These are phyloP conservation scores for Pythium utonaiense DNA, from an alignment of 352 stramenopile genomes.

Conservation along the genomic window DNA sequence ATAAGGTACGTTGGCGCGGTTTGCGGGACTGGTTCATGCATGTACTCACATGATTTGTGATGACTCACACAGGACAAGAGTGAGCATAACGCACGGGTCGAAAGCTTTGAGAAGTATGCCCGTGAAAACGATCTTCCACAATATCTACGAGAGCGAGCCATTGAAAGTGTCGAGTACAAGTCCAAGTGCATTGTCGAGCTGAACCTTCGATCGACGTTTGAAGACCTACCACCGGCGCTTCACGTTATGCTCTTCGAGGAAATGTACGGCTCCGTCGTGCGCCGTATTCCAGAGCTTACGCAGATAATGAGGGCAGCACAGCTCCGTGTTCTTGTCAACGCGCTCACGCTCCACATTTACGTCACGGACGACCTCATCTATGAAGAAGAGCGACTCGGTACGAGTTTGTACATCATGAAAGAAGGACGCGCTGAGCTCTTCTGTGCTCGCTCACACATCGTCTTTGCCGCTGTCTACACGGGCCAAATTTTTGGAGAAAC, in stretches of 20 bases:
- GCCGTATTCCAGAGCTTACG: constrained; percentile 32
- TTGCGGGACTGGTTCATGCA: no score
- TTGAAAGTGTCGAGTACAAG: constrained; percentile 54
- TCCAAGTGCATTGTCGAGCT: constrained; percentile 48
- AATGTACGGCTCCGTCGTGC: constrained; percentile 42
- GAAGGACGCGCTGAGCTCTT: constrained; percentile 44
- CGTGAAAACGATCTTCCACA: constrained; percentile 40
- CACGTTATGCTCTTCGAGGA: constrained; percentile 42
- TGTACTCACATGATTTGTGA: background rate
- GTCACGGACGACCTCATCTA: constrained; percentile 57
- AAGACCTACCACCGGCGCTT: constrained; percentile 37
- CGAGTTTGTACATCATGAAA: constrained; percentile 54
- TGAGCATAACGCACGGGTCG: constrained; percentile 38
- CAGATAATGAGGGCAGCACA: constrained; percentile 22
- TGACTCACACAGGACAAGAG: constrained; percentile 25
- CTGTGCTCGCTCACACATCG: constrained; percentile 27
- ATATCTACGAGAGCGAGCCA: constrained; percentile 39
- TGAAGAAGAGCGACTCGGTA: constrained; percentile 36
- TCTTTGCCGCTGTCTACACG: constrained; percentile 29
- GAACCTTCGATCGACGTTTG: constrained; percentile 33
- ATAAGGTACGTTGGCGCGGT: constrained; percentile 39
- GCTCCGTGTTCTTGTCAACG: constrained; percentile 44
- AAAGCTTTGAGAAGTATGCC: constrained; percentile 68
- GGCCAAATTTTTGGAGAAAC: constrained; percentile 55
- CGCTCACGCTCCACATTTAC: constrained; percentile 50